phyloP scores from a whole-genome alignment of 2,329 filamentous ascomycete genomes.

The Aureobasidium sp. region DNA sequence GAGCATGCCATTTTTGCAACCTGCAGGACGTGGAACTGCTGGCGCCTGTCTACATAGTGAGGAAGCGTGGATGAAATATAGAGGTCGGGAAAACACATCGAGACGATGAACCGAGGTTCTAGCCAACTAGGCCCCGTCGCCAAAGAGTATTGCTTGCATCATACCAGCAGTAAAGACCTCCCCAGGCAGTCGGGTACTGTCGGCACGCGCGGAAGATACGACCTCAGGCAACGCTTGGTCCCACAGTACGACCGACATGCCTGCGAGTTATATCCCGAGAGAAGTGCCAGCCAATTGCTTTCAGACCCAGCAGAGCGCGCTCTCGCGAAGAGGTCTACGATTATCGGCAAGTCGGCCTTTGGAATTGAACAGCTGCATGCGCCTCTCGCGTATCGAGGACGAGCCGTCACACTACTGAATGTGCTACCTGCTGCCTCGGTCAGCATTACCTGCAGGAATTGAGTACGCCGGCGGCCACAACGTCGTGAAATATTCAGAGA shows the following conservation, averaged over 20 bases:
- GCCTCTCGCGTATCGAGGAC: slow-evolving; percentile 4
- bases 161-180: background rate
- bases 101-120: background rate
- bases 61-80: background rate
- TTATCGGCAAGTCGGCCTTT: background rate
- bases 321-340: background rate
- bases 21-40: background rate
- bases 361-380: background rate
- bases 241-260: slow-evolving; percentile 12
- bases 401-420: background rate
- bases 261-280: background rate
- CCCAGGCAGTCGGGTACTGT: background rate
- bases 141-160: background rate
- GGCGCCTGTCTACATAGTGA: background rate
- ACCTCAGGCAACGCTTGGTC: slow-evolving; percentile 8
- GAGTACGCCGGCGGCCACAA: background rate
- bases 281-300: background rate
- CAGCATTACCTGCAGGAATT: slow-evolving; percentile 2
- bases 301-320: background rate
- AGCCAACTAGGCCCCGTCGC: background rate
- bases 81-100: background rate
- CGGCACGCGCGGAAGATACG: slow-evolving; percentile 1
- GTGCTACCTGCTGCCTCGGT: slow-evolving; percentile 11
- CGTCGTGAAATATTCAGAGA: background rate
- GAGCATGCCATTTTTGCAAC: background rate